Percentiles rank a stretch among this genome's conserved stretches.
Conservation (phyloP, 2,329 filamentous ascomycete species). For the Pseudogymnoascus sp. region DNA sequence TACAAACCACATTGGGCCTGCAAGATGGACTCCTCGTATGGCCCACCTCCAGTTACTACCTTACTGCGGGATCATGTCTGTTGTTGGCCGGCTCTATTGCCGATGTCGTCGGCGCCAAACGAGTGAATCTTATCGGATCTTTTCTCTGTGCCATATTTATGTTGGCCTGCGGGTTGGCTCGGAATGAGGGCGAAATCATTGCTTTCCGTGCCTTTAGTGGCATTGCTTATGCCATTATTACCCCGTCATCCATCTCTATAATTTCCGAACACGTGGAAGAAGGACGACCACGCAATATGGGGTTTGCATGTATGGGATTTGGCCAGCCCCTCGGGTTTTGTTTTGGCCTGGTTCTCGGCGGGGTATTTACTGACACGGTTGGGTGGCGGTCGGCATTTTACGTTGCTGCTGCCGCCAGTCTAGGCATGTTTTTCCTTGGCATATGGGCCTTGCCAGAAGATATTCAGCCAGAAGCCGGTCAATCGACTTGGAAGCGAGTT, state of each 20-base stretch:
- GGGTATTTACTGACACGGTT: slow-evolving; percentile 38
- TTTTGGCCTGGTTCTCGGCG: slow-evolving; percentile 41
- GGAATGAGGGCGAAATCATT: slow-evolving; percentile 29
- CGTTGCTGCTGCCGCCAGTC: slow-evolving; percentile 29
- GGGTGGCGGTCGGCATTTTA: slow-evolving; percentile 44
- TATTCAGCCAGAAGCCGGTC: slow-evolving; percentile 15
- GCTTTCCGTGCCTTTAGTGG: slow-evolving; percentile 35
- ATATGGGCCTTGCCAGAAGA: slow-evolving; percentile 31
- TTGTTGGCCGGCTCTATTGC: slow-evolving; percentile 34
- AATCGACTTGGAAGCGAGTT: not conserved
- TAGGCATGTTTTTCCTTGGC: slow-evolving; percentile 28
- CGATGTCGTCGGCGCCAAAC: slow-evolving; percentile 29
- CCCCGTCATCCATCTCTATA: slow-evolving; percentile 32
- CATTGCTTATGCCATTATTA: slow-evolving; percentile 30
- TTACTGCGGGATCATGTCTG: slow-evolving; percentile 24
- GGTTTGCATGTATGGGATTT: slow-evolving; percentile 37
- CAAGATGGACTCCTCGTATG: slow-evolving; percentile 23
- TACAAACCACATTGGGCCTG: slow-evolving; percentile 31
- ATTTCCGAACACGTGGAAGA: slow-evolving; percentile 22
- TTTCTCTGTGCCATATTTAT: too few relatives aligned
- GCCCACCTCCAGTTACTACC: slow-evolving; percentile 29
- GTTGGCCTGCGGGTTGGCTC: slow-evolving; percentile 27
- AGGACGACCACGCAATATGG: slow-evolving; percentile 32
- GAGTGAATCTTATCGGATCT: slow-evolving; percentile 30
- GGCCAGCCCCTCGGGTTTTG: slow-evolving; percentile 43